These are phyloP conservation scores for Quercus wislizeni DNA, from an alignment of 306 rosid genomes.

Conservation along the genomic window DNA sequence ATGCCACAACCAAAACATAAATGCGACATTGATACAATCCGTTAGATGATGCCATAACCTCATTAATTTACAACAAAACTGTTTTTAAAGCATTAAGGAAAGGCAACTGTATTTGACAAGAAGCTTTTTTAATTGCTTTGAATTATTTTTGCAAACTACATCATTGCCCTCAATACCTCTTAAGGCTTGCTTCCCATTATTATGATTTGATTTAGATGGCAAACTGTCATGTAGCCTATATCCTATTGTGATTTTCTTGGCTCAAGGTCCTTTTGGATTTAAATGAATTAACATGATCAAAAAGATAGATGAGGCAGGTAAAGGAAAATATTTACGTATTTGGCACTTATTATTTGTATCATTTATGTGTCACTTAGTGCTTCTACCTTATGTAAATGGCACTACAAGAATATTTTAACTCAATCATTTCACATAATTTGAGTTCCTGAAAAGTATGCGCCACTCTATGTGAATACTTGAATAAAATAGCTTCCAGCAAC, in stretches of 20 bases:
- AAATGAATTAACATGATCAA: slow-evolving; percentile 15
- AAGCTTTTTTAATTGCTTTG: background rate
- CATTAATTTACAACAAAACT: background rate
- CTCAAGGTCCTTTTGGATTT: slow-evolving; percentile 12
- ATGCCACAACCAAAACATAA: background rate
- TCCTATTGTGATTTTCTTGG: slow-evolving; percentile 16
- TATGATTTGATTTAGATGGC: slow-evolving; percentile 37
- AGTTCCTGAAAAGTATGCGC: slow-evolving; percentile 11
- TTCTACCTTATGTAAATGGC: slow-evolving; percentile 23
- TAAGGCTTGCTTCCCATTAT: slow-evolving; percentile 17
- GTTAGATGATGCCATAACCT: no score
- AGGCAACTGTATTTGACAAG: slow-evolving; percentile 2
- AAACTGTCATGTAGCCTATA: slow-evolving; percentile 27
- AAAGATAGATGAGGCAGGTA: background rate
- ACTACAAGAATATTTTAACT: slow-evolving; percentile 6
- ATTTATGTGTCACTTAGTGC: slow-evolving; percentile 20
- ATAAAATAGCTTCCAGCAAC: background rate
- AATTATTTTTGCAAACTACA: slow-evolving; percentile 14
- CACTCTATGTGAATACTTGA: background rate
- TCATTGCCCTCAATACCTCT: slow-evolving; percentile 29
- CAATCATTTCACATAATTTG: slow-evolving; percentile 8
- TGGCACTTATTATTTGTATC: slow-evolving; percentile 30
- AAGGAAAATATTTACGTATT: background rate
- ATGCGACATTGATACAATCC: background rate
- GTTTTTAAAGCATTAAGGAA: no score